Conservation (phyloP, 2,329 filamentous ascomycete genomes). For the Orbilia blumenaviensis region DNA sequence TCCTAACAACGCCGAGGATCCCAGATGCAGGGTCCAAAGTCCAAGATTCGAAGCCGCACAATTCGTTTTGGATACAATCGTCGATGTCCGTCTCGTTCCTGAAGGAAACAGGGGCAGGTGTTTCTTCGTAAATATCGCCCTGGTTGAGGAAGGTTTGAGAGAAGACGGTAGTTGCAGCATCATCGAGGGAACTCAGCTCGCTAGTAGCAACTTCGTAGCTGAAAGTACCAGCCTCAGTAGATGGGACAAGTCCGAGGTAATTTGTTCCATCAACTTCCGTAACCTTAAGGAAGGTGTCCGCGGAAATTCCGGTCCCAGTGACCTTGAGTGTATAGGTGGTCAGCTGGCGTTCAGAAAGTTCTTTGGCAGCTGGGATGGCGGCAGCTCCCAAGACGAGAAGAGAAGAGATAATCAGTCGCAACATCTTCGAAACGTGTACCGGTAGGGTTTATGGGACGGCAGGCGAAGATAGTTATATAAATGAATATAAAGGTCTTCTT, state of each 20-base stretch:
- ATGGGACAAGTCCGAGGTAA: constrained; percentile 57
- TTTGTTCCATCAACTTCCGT: constrained; percentile 12
- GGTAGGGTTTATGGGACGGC: not conserved
- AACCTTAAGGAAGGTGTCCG: constrained; percentile 3
- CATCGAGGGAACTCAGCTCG: constrained; percentile 4
- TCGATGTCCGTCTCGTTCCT: constrained; percentile 10
- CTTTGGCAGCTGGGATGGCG: constrained; percentile 1
- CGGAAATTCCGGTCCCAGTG: constrained; percentile 7
- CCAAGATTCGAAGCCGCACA: constrained; percentile 32
- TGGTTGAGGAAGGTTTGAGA: constrained; percentile 21
- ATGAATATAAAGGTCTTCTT: constrained; percentile 12
- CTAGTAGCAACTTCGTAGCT: constrained; percentile 56
- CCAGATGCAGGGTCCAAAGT: not conserved
- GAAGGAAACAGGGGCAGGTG: constrained; percentile 25
- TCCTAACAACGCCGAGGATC: constrained; percentile 4
- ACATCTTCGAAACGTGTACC: constrained; percentile 30
- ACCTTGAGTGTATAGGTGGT: constrained; percentile 22
- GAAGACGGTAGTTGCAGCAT: constrained; percentile 6
- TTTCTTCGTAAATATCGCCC: constrained; percentile 5
- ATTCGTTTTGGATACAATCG: not conserved
- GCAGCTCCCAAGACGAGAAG: constrained; percentile 36
- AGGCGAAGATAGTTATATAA: not conserved
- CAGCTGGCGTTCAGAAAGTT: constrained; percentile 5
- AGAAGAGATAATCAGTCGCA: constrained; percentile 35
- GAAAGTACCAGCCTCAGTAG: constrained; percentile 58